Conservation (phyloP, 192 early-diverging fungal species). For the Bifiguratus adelaidae region DNA sequence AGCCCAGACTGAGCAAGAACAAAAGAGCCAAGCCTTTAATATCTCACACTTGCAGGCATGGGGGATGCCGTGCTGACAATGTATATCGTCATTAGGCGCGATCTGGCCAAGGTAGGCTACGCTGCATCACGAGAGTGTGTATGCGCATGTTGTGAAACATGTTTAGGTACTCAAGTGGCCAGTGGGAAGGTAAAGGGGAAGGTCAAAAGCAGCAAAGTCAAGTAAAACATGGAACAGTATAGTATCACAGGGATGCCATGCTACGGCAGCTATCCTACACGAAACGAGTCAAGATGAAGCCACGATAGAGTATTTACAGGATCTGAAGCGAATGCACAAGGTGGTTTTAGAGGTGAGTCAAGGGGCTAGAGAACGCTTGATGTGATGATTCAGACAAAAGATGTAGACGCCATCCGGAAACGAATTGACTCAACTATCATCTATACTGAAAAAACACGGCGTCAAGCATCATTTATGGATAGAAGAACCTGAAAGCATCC, state of each 20-base stretch:
- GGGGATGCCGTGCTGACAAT: no score
- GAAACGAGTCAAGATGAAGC: conserved; percentile 41
- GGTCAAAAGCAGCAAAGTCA: no score
- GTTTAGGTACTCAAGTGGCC: no score
- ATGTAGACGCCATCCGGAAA: conserved; percentile 45
- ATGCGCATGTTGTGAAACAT: no score
- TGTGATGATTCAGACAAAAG: conserved; percentile 40
- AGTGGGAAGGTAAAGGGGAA: no score
- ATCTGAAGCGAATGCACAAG: conserved; percentile 64
- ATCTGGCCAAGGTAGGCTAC: conserved; percentile 60
- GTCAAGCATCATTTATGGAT: conserved; percentile 58
- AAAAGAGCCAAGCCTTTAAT: no score
- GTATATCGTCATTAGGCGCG: conserved; percentile 72
- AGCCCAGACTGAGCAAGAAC: no score
- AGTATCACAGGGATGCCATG: conserved; percentile 67
- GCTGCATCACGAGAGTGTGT: no score
- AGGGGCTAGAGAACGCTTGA: neutral
- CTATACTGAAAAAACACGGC: conserved; percentile 34
- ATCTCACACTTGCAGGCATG: no score
- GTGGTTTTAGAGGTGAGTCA: conserved; percentile 52
- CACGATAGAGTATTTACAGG: conserved; percentile 46
- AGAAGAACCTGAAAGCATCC: conserved; percentile 69
- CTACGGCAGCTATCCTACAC: conserved; percentile 52
- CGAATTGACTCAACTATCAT: no score
- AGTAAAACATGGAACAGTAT: no score